Evolutionary conservation across 78 protist species (phyloP), one percentile per base, ranked within the genome.

Genomic region (Polysphondylium violaceum): DNA sequence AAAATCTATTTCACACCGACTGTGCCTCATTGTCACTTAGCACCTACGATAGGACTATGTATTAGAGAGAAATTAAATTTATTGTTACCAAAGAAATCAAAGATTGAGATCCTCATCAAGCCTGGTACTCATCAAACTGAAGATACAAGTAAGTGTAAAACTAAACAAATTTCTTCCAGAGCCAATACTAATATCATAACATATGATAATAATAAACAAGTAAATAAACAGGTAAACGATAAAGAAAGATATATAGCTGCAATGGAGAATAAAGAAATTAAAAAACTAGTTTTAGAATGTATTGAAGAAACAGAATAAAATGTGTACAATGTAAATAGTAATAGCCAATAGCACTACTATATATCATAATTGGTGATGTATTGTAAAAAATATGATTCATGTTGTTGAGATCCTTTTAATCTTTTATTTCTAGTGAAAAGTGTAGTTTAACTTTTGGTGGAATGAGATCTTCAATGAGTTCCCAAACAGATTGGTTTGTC

Each of bases 231-330:
- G 63, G 87, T 96, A 36, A 88, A 90, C 31, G 98, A 96, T 75
- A 96, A 96, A 78, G 98, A 96, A 92, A 67, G 98, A 41, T 88
- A 93, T 33, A 71, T 92, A 78, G 98, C 98, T 36, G 98, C 97
- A 9, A 47, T 96, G 36, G 98, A 96, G 50, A 93, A 94, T 35
- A 72, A 93, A 2, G 83, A 50, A 11, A 63, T 94, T 8, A 41
- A 36, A 29, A 59, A 67, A 16, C 44, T 83, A 19, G 94, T 95
- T 23, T 16, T 33, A 29, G 68, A 87, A 59, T 95, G 88, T 76
- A 92, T 87, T 35, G 11, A 36, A 11, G 96, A 94, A 21, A 69
- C 36, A 25, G 86, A 87, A 31, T 87, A 73, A n/a, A n/a, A n/a
- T n/a, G n/a, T n/a, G n/a, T n/a, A n/a, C n/a, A n/a, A n/a, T n/a